Conservation (phyloP, 164 flowering plant species). For the Liquidambar formosana region DNA sequence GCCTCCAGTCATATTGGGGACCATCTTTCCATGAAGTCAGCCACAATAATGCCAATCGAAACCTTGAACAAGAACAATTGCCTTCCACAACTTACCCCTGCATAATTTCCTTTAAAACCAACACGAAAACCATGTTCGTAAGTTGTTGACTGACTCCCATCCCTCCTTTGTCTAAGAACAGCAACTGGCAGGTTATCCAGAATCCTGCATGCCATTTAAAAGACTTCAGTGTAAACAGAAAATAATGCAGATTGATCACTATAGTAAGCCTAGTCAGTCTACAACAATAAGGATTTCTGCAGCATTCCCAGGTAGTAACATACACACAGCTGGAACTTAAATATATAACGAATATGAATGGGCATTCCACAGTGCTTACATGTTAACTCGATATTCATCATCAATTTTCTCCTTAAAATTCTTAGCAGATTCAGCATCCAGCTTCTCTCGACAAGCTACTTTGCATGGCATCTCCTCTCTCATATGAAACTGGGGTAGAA, state of each 20-base stretch:
- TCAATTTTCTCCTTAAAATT: slow-evolving; percentile 58
- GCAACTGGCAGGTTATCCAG: slow-evolving; percentile 96
- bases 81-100: slow-evolving; percentile 42
- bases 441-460: slow-evolving; percentile 33
- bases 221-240: neutral
- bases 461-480: slow-evolving; percentile 48
- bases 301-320: neutral
- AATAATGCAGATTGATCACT: neutral
- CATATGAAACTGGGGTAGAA: slow-evolving; percentile 43
- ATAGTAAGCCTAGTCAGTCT: no score
- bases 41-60: no score
- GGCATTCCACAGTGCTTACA: slow-evolving; percentile 28
- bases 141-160: slow-evolving; percentile 59
- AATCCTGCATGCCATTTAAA: slow-evolving; percentile 35
- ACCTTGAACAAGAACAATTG: neutral
- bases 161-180: slow-evolving; percentile 73
- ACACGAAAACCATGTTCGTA: slow-evolving; percentile 94
- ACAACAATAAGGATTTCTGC: neutral
- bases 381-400: slow-evolving; percentile 58
- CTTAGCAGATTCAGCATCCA: slow-evolving; percentile 48
- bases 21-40: no score
- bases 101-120: slow-evolving; percentile 60
- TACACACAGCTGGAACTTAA: neutral
- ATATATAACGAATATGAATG: neutral
- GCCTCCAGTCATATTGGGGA: no score